These are phyloP conservation scores for Galeopsis tetrahit DNA, from an alignment of 257 asterid species.

Conservation along the genomic window DNA sequence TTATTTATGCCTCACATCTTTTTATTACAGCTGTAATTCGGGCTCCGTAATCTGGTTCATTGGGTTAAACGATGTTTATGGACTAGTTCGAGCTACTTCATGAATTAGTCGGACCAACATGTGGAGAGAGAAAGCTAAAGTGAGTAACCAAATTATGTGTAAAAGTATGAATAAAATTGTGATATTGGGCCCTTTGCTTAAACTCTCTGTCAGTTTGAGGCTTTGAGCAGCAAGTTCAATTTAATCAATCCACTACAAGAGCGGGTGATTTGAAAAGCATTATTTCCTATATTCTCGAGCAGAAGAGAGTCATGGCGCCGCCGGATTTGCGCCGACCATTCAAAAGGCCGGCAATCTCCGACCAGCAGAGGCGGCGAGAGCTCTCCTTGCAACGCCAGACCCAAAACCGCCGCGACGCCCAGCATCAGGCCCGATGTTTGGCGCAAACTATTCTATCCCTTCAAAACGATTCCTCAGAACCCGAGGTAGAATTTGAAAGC, in stretches of 20 bases:
- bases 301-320: conserved; percentile 59
- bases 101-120: too few relatives aligned
- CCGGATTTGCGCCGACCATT: conserved; percentile 83
- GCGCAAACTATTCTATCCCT: conserved; percentile 72
- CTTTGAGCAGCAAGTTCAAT: background rate
- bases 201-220: background rate
- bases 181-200: background rate
- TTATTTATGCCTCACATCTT: too few relatives aligned
- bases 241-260: background rate
- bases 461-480: conserved; percentile 45
- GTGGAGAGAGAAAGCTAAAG: too few relatives aligned
- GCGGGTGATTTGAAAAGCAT: background rate
- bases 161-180: too few relatives aligned
- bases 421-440: conserved; percentile 80
- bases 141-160: too few relatives aligned
- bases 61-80: too few relatives aligned
- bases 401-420: conserved; percentile 84
- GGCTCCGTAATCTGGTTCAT: too few relatives aligned
- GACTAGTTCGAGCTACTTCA: too few relatives aligned
- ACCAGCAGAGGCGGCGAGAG: conserved; percentile 90
- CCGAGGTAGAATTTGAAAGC: conserved; percentile 33
- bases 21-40: too few relatives aligned
- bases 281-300: conserved; percentile 2
- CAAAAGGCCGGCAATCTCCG: conserved; percentile 86
- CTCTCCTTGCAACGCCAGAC: conserved; percentile 79